phyloP scores from a whole-genome alignment of 805 yeast species.

The Hanseniaspora hatyaiensis region DNA sequence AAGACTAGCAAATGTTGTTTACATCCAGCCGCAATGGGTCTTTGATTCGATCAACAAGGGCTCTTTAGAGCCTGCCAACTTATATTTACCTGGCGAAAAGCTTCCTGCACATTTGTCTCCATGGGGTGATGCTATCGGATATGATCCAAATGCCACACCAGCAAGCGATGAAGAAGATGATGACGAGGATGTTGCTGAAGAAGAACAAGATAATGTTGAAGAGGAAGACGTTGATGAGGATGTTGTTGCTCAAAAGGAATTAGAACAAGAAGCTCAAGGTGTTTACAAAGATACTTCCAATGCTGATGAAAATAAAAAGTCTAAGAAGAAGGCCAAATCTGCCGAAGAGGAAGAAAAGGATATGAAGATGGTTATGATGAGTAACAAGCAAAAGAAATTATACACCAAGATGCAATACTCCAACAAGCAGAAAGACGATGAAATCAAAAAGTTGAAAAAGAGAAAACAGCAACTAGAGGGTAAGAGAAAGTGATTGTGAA shows the following conservation, averaged over 20 bases:
- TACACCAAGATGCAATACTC: slow-evolving; percentile 94
- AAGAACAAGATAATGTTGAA: slow-evolving; percentile 28
- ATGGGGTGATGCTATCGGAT: slow-evolving; percentile 93
- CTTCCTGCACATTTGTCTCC: slow-evolving; percentile 96
- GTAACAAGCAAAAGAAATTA: slow-evolving; percentile 85
- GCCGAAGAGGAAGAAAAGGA: slow-evolving; percentile 70
- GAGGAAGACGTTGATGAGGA: slow-evolving; percentile 50
- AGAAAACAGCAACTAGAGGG: slow-evolving; percentile 62
- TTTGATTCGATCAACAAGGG: slow-evolving; percentile 81
- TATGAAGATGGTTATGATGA: slow-evolving; percentile 92
- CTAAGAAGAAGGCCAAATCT: slow-evolving; percentile 32
- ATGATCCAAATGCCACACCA: slow-evolving; percentile 60
- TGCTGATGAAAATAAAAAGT: slow-evolving; percentile 28
- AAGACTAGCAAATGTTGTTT: slow-evolving; percentile 83
- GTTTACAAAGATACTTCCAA: slow-evolving; percentile 34
- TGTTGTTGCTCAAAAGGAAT: slow-evolving; percentile 58
- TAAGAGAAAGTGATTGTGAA: slow-evolving; percentile 39
- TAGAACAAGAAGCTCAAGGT: slow-evolving; percentile 85
- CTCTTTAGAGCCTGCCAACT: slow-evolving; percentile 59
- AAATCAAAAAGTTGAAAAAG: slow-evolving; percentile 54
- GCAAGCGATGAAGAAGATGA: slow-evolving; percentile 34
- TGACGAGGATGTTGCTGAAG: slow-evolving; percentile 37
- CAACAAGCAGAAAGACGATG: slow-evolving; percentile 65
- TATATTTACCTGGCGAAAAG: slow-evolving; percentile 86
- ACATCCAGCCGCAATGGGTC: slow-evolving; percentile 96